Conservation (phyloP, 768 basidiomycete genomes). For the Gymnopilus junonius region DNA sequence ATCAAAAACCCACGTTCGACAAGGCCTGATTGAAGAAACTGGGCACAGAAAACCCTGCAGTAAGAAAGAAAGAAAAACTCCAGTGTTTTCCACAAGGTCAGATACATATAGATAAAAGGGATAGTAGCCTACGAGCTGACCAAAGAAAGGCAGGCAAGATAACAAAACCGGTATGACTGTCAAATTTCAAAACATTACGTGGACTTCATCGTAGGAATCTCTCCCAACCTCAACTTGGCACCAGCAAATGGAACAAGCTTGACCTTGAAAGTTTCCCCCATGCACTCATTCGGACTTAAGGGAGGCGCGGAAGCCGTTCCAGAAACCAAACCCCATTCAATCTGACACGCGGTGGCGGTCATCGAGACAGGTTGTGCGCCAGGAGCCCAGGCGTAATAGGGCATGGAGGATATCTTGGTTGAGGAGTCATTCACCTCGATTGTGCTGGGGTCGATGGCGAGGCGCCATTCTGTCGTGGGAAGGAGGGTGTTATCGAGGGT, state of each 20-base stretch:
- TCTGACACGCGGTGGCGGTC: constrained; percentile 42
- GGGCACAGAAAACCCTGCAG: too few relatives aligned
- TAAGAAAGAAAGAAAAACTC: too few relatives aligned
- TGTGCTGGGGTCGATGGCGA: constrained; percentile 44
- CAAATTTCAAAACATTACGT: neutral
- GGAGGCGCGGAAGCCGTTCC: constrained; percentile 42
- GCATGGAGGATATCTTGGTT: constrained; percentile 27
- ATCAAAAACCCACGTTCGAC: too few relatives aligned
- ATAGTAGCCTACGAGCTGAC: too few relatives aligned
- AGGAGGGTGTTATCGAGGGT: constrained; percentile 43
- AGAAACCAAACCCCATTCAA: constrained; percentile 37
- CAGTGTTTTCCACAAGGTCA: too few relatives aligned
- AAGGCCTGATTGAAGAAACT: too few relatives aligned
- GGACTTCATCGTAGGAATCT: constrained; percentile 41
- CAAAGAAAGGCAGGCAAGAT: too few relatives aligned
- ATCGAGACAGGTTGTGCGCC: constrained; percentile 42
- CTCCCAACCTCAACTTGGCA: constrained; percentile 43
- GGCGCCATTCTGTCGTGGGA: constrained; percentile 41
- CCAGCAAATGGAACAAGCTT: constrained; percentile 45
- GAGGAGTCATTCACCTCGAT: constrained; percentile 37
- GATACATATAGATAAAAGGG: too few relatives aligned
- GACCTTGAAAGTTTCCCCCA: constrained; percentile 34
- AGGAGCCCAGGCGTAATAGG: constrained; percentile 45
- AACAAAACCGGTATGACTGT: too few relatives aligned
- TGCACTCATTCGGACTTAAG: constrained; percentile 36